phyloP scores from a whole-genome alignment of 2,329 filamentous ascomycete genomes.

The Mycosphaerelloides madeirae region DNA sequence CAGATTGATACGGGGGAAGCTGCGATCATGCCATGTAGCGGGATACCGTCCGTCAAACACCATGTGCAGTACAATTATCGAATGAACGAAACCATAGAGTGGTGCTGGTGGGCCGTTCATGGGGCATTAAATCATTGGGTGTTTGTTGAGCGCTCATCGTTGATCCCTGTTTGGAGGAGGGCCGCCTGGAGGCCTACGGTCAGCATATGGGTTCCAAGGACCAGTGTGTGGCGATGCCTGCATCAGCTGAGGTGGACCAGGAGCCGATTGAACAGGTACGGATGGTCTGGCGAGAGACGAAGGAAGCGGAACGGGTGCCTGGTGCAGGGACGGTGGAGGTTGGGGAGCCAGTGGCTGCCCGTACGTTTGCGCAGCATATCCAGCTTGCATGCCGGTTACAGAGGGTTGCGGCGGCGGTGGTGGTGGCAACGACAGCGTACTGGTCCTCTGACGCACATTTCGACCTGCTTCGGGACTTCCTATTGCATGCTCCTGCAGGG shows the following conservation, averaged over 20 bases:
- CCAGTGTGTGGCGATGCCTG: slow-evolving; percentile 32
- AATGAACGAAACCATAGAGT: not conserved
- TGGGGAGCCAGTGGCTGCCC: slow-evolving; percentile 20
- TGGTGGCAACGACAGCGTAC: slow-evolving; percentile 24
- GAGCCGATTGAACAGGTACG: slow-evolving; percentile 11
- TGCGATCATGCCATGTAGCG: too few species aligned
- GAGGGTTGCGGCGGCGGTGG: slow-evolving; percentile 9
- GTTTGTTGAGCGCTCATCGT: not conserved
- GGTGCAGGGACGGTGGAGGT: slow-evolving; percentile 15
- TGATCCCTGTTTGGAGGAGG: slow-evolving; percentile 1
- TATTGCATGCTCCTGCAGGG: slow-evolving; percentile 18
- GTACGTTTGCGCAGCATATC: slow-evolving; percentile 19
- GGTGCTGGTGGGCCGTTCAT: too few species aligned
- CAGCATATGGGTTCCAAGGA: slow-evolving; percentile 32
- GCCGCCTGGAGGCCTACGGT: slow-evolving; percentile 14
- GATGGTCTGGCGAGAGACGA: slow-evolving; percentile 16
- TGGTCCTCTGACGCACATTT: slow-evolving; percentile 26
- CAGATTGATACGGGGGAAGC: not conserved
- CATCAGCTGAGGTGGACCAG: slow-evolving; percentile 24
- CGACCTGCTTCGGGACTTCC: slow-evolving; percentile 27
- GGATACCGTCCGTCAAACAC: too few species aligned
- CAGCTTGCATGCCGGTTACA: slow-evolving; percentile 4
- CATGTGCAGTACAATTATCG: too few species aligned
- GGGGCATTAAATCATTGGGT: not conserved
- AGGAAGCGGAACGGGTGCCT: slow-evolving; percentile 16